phyloP scores from a whole-genome alignment of 441 rosid genomes.

The Pelargonium australe region DNA sequence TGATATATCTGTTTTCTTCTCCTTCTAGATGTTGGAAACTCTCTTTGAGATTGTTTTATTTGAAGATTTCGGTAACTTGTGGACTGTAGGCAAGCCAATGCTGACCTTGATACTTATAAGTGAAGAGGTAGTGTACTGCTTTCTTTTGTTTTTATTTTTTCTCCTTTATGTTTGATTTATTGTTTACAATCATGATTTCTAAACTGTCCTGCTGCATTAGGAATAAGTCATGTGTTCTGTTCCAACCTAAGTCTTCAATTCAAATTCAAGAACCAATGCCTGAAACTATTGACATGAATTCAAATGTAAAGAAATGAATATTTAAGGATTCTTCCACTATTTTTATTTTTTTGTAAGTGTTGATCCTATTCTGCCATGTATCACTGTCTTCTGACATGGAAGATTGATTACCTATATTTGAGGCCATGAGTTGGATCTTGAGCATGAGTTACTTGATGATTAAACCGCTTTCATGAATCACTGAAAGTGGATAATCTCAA shows the following conservation, averaged over 20 bases:
- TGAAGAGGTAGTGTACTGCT: conserved; percentile 57
- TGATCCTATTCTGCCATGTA: too few species aligned
- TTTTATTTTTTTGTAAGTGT: too few species aligned
- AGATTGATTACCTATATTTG: too few species aligned
- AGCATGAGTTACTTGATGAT: too few species aligned
- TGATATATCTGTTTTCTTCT: conserved; percentile 14
- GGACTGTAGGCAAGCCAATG: conserved; percentile 99
- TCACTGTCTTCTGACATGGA: too few species aligned
- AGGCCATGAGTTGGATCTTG: too few species aligned
- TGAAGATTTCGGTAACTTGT: conserved; percentile 95
- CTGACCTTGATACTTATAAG: conserved; percentile 84
- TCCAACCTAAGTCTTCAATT: neutral
- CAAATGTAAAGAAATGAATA: too few species aligned
- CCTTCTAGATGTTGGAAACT: conserved; percentile 76
- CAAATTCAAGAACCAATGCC: neutral
- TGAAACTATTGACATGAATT: too few species aligned
- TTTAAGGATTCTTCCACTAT: too few species aligned
- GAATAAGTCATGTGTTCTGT: neutral
- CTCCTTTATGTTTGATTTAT: neutral
- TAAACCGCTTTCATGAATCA: too few species aligned
- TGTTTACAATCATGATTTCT: neutral
- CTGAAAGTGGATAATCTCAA: too few species aligned
- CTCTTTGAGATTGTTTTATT: conserved; percentile 89
- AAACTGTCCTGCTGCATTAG: neutral
- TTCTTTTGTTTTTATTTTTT: neutral